phyloP scores from a whole-genome alignment of 345 rosid species.

The Moringa oleifera region DNA sequence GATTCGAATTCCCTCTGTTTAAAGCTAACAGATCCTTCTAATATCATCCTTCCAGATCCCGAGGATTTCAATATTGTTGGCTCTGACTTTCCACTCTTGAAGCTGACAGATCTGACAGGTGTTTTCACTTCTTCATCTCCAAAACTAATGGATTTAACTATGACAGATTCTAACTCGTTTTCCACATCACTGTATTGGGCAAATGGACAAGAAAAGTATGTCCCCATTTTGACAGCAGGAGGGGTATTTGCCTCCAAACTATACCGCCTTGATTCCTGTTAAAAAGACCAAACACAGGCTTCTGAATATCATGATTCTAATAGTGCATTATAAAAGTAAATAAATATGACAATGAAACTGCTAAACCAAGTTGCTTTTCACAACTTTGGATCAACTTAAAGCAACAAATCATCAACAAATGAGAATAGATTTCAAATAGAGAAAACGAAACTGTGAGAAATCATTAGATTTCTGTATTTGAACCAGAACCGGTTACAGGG shows the following conservation, averaged over 20 bases:
- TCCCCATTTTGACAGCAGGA: constrained; percentile 55
- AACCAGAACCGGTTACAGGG: neutral
- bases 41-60: constrained; percentile 69
- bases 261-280: constrained; percentile 21
- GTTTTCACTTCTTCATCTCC: constrained; percentile 65
- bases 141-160: constrained; percentile 69
- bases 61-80: constrained; percentile 54
- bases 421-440: too few species aligned
- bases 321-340: neutral
- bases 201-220: constrained; percentile 54
- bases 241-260: neutral
- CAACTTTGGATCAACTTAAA: neutral
- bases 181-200: constrained; percentile 54
- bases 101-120: constrained; percentile 60
- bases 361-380: constrained; percentile 3
- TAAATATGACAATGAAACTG: neutral
- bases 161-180: constrained; percentile 55
- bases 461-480: neutral
- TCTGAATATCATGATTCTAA: neutral
- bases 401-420: neutral
- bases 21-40: constrained; percentile 79
- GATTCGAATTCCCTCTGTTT: constrained; percentile 53
- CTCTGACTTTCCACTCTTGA: constrained; percentile 44
- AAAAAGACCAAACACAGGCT: constrained; percentile 11
- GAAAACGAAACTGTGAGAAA: neutral